Base-by-base conservation (phyloP, 2,329 filamentous ascomycete genomes). In the Aspergillus sp. region DNA sequence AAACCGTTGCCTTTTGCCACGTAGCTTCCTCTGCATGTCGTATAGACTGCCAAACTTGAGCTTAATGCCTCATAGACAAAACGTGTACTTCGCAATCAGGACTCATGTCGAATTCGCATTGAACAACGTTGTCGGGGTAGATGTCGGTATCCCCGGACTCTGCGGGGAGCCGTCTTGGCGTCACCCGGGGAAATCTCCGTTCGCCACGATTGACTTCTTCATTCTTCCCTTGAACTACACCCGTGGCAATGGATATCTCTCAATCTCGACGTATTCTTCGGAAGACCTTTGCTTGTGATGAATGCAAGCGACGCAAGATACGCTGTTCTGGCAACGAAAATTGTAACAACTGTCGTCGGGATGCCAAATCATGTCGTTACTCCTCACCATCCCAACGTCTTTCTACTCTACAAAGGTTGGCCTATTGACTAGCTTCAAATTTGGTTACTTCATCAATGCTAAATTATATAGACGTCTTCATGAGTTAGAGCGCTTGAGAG, bases 251-350 rank as follows among this genome's bases (percentile, higher is more conserved):
- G 45, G 45, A 49, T 7, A 10, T 45, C 15, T 23, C 50, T 56
- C 62, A 59, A 12, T 49, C 55, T 28, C 55, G 62, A 21, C 65
- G 57, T 19, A 59, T 67, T 5, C 55, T 67, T 13, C 65, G 65
- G 48, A 67, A 65, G 50, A 51, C 63, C 1, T 67, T 60, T 47
- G 63, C 65, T 12, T 67, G 65, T 41, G 65, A 67, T 57, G 61
- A 65, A 39, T 67, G 65, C 43, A 65, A 64, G 28, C 61, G 61
- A 15, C 61, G 65, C 32, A 67, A 67, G 38, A 63, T 67, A 32
- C 61, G 65, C 48, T 67, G 65, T 53, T 67, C 65, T 2, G 65
- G 65, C 6, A 61, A 67, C 21, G 58, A 65, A 19, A 65, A 56
- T 12, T 67, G 65, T 54, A 15, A 55, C 53, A 67, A 64, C 28